A percentile compares a stretch with the other conserved stretches of the same genome.
Evolutionary conservation across 768 basidiomycete species (phyloP).

Genomic region (Pulveroboletus sp.): DNA sequence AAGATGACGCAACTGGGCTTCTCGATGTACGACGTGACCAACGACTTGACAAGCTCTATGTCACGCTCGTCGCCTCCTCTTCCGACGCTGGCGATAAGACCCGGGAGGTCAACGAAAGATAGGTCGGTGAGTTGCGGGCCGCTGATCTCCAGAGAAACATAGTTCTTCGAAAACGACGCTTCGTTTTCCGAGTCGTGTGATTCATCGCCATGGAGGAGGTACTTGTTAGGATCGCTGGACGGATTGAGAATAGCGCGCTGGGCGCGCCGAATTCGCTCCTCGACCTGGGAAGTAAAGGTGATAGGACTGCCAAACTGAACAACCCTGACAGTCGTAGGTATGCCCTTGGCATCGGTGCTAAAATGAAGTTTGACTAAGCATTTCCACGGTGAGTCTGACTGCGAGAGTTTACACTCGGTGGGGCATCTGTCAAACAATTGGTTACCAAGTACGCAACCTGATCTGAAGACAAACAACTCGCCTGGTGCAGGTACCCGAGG

Average conservation of each 20-base stretch:
- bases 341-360: slow-evolving; percentile 37
- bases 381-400: slow-evolving; percentile 42
- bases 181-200: slow-evolving; percentile 12
- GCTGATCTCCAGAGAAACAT: slow-evolving; percentile 56
- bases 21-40: slow-evolving; percentile 59
- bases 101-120: slow-evolving; percentile 64
- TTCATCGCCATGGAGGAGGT: slow-evolving; percentile 11
- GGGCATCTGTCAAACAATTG: slow-evolving; percentile 44
- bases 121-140: slow-evolving; percentile 60
- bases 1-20: slow-evolving; percentile 70
- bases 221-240: slow-evolving; percentile 14
- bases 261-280: slow-evolving; percentile 64
- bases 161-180: slow-evolving; percentile 51
- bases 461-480: slow-evolving; percentile 16
- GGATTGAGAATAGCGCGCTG: slow-evolving; percentile 69
- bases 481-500: slow-evolving; percentile 76
- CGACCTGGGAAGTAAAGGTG: slow-evolving; percentile 49
- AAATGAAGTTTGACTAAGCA: slow-evolving; percentile 50
- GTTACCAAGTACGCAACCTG: neutral
- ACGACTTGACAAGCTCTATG: slow-evolving; percentile 56
- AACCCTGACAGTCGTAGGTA: slow-evolving; percentile 37
- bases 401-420: slow-evolving; percentile 53
- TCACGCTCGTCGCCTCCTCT: slow-evolving; percentile 49
- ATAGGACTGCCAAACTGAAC: slow-evolving; percentile 49
- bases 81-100: slow-evolving; percentile 58